Evolutionary conservation across 2,329 filamentous ascomycete genomes (phyloP).

Genomic region (Aspergillus floridensis): DNA sequence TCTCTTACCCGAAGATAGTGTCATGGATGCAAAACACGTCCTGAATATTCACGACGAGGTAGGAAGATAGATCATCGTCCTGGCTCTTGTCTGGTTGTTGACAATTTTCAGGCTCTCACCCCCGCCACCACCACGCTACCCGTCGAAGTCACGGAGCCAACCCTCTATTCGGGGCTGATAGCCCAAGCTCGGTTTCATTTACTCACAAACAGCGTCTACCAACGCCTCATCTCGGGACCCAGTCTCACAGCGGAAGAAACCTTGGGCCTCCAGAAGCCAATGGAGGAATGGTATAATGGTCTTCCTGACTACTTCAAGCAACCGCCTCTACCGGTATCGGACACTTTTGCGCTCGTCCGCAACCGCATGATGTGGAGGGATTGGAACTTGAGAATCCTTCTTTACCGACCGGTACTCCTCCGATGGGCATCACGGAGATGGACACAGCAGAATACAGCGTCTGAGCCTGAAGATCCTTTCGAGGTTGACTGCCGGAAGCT

Average conservation of each 20-base stretch:
- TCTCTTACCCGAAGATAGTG: conserved; percentile 44
- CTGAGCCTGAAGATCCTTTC: conserved; percentile 33
- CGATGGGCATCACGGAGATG: conserved; percentile 40
- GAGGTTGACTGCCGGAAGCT: conserved; percentile 40
- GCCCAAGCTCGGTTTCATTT: conserved; percentile 45
- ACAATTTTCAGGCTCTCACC: conserved; percentile 31
- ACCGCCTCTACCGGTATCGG: conserved; percentile 32
- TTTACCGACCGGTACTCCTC: conserved; percentile 44
- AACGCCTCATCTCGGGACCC: conserved; percentile 45
- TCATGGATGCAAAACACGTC: conserved; percentile 46
- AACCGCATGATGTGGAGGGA: conserved; percentile 44
- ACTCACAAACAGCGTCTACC: conserved; percentile 45
- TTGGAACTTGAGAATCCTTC: conserved; percentile 45
- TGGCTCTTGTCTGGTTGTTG: not conserved
- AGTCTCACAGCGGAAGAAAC: conserved; percentile 43
- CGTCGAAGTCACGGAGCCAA: conserved; percentile 37
- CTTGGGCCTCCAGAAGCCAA: conserved; percentile 39
- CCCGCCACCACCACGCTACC: conserved; percentile 38
- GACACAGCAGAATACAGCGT: conserved; percentile 30
- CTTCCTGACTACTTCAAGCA: conserved; percentile 44
- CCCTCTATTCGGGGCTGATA: conserved; percentile 44
- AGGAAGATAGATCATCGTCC: not conserved
- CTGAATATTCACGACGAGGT: conserved; percentile 46
- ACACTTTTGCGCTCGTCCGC: conserved; percentile 39
- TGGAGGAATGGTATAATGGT: conserved; percentile 43